Conservation (phyloP, 176 grass and related monocot species). For the Aechmea fasciata region DNA sequence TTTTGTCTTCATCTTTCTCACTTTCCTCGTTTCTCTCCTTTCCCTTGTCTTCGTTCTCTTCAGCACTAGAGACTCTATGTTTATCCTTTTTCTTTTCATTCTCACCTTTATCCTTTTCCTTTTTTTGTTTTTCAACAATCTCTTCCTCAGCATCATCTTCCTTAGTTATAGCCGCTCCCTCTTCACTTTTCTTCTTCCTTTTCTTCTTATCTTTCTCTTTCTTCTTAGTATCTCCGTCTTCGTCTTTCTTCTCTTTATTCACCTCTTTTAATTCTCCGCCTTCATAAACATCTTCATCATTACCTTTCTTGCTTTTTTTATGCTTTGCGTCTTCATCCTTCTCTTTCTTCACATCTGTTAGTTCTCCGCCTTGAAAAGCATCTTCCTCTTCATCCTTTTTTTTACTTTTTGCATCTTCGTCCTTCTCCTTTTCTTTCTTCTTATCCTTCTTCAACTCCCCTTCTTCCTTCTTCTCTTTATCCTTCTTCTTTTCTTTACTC, state of each 20-base stretch:
- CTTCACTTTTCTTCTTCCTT: slow-evolving; percentile 14
- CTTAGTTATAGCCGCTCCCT: not conserved
- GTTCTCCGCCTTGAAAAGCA: slow-evolving; percentile 8
- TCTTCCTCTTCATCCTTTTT: slow-evolving; percentile 19
- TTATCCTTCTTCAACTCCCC: slow-evolving; percentile 8
- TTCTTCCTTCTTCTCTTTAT: slow-evolving; percentile 15
- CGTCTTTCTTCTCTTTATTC: slow-evolving; percentile 1
- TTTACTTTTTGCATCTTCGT: slow-evolving; percentile 1
- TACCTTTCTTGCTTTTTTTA: slow-evolving; percentile 17
- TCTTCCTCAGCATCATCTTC: slow-evolving; percentile 5
- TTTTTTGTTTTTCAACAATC: slow-evolving; percentile 9
- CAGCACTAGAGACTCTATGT: not conserved
- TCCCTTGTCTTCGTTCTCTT: slow-evolving; percentile 6
- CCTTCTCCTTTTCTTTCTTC: slow-evolving; percentile 13
- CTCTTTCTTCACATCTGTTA: not conserved
- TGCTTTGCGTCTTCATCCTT: slow-evolving; percentile 5
- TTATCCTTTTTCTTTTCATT: slow-evolving; percentile 15
- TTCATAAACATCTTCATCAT: slow-evolving; percentile 17
- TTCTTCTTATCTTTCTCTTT: slow-evolving; percentile 24
- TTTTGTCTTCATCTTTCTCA: slow-evolving; percentile 25
- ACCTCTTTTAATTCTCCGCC: not conserved
- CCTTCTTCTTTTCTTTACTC: not conserved
- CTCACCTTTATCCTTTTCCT: not conserved
- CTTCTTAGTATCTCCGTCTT: slow-evolving; percentile 5
- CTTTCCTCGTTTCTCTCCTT: not conserved